Base-by-base conservation (phyloP, 2,329 filamentous ascomycete genomes). In the Hypoxylon sp. region DNA sequence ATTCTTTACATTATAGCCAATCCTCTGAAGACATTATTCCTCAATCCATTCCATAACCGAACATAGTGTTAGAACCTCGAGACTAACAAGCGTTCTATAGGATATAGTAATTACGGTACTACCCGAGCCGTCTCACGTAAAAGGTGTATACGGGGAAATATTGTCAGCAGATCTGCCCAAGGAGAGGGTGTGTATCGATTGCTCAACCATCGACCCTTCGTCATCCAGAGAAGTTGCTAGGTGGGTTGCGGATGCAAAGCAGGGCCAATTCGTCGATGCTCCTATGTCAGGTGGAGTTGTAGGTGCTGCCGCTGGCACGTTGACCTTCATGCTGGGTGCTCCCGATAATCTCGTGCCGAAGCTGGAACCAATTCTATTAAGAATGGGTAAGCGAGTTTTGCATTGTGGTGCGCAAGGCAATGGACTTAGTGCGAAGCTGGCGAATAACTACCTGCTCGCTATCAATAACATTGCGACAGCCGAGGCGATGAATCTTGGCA, bases 251-350 rank as follows among this genome's bases (percentile, higher is more conserved):
- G 85, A 85, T 4, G 87, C 87, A 1, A 83, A 86, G 1, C 86
- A 90, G 74, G 92, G 92, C 55, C 85, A 84, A 54, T 97, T 98
- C 74, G 89, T 97, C 61, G 95, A 99, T 75, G 94, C 95, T 2
- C 95, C 95, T 46, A 97, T 99, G 90, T 98, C 94, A 0, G 95
- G 95, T 49, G 95, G 95, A 52, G 94, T 97, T 0, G 93, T 98
- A 4, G 95, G 94, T 44, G 95, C 95, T 10, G 84, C 88, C 5
- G 93, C 93, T 11, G 95, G 91, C 32, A 94, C 93, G 0, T 82
- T 99, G 60, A 97, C 94, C 0, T 99, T 99, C 77, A 98, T 99
- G 95, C 88, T 98, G 58, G 95, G 95, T 44, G 85, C 89, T 6
- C 82, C 88, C 0, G 74, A 81, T 0, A 80, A 84, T 3, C 76